Conservation (phyloP, 768 basidiomycete species). For the Pleurotus sapidus region DNA sequence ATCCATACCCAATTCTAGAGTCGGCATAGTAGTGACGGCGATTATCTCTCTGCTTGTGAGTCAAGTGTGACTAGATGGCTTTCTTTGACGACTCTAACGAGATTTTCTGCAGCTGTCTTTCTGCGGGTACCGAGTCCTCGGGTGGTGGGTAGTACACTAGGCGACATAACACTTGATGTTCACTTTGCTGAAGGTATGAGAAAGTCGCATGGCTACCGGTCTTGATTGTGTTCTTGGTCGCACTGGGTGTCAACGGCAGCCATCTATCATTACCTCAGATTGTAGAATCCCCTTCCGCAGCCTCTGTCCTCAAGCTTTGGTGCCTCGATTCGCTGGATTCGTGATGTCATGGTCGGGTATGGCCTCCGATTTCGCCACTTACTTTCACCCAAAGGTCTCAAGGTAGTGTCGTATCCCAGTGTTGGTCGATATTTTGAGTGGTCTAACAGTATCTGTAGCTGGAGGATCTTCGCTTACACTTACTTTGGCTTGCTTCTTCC, state of each 20-base stretch:
- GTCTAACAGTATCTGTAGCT: conserved; percentile 25
- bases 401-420: conserved; percentile 25
- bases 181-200: conserved; percentile 41
- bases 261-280: conserved; percentile 36
- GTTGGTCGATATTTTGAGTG: neutral
- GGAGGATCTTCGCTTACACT: conserved; percentile 58
- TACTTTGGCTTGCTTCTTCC: conserved; percentile 65
- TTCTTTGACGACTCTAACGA: neutral
- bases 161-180: no score
- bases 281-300: conserved; percentile 36
- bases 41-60: conserved; percentile 47
- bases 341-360: conserved; percentile 42
- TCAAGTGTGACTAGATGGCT: conserved; percentile 4
- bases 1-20: conserved; percentile 3
- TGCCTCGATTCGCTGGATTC: conserved; percentile 54
- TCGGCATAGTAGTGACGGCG: conserved; percentile 60
- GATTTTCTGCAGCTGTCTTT: conserved; percentile 44
- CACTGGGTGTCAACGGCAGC: conserved; percentile 49
- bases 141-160: conserved; percentile 31
- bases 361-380: conserved; percentile 57
- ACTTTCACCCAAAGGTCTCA: conserved; percentile 40
- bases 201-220: conserved; percentile 55
- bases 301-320: conserved; percentile 44
- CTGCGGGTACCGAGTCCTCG: conserved; percentile 49
- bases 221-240: conserved; percentile 51